Evolutionary conservation across 2,329 filamentous ascomycete genomes (phyloP).

Genomic region (Botrytis medusae): DNA sequence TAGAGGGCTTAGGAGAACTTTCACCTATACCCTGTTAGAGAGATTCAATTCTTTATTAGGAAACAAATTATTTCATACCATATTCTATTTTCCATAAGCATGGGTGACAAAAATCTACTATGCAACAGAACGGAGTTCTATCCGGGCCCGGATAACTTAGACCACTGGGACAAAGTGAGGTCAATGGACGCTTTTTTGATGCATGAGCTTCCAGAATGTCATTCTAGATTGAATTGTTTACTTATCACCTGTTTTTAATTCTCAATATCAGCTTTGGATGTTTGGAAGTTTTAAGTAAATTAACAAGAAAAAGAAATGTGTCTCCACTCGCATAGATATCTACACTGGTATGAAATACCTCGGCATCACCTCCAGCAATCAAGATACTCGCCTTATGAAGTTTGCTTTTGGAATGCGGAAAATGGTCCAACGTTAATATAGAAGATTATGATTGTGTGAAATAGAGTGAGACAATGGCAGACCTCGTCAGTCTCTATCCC

Average conservation of each 20-base stretch:
- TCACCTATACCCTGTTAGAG: background rate
- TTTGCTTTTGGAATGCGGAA: background rate
- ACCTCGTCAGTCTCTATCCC: background rate
- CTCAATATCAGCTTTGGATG: background rate
- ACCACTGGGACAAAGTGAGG: background rate
- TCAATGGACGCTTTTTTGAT: background rate
- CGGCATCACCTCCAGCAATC: background rate
- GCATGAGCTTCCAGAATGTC: background rate
- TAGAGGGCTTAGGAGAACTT: background rate
- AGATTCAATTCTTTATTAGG: background rate
- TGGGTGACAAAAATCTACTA: background rate
- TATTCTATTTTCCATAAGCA: background rate
- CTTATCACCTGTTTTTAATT: background rate
- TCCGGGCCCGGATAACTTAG: background rate
- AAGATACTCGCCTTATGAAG: accelerated
- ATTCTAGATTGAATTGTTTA: background rate
- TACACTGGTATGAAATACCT: background rate
- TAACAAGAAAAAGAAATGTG: background rate
- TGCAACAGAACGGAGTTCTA: background rate
- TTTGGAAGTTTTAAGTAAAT: background rate
- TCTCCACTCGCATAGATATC: background rate
- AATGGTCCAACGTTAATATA: background rate
- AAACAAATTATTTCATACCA: background rate
- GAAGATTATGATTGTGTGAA: background rate
- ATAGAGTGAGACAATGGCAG: background rate